Percentiles rank a stretch among this genome's conserved stretches.
Conservation (phyloP, 257 asterid species). For the Thymus quinquecostatus region DNA sequence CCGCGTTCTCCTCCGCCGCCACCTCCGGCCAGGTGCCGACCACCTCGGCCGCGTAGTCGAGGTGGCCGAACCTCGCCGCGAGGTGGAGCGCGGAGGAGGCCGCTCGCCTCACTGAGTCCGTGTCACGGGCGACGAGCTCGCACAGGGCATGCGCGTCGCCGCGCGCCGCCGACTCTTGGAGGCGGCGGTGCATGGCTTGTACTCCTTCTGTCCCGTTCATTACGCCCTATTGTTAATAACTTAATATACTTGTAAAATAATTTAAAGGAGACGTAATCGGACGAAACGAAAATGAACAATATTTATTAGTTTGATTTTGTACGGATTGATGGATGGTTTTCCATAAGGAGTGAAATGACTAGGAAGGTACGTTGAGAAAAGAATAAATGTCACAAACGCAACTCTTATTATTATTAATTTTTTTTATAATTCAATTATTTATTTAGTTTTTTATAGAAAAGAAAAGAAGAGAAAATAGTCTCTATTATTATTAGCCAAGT, state of each 20-base stretch:
- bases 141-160: constrained; percentile 35
- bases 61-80: constrained; percentile 49
- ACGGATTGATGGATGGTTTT: not conserved
- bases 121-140: constrained; percentile 30
- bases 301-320: not conserved
- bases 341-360: constrained; percentile 3
- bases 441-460: too few relatives aligned
- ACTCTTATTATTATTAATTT: not conserved
- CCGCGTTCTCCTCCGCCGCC: constrained; percentile 44
- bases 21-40: constrained; percentile 37
- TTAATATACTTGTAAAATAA: too few relatives aligned
- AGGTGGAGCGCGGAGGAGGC: constrained; percentile 40
- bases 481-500: too few relatives aligned
- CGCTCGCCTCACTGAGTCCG: constrained; percentile 15
- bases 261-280: too few relatives aligned
- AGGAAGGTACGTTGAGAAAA: constrained; percentile 17
- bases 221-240: too few relatives aligned
- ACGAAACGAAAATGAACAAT: too few relatives aligned
- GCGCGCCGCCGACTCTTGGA: constrained; percentile 34
- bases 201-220: too few relatives aligned
- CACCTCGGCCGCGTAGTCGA: constrained; percentile 34
- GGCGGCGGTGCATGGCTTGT: constrained; percentile 46
- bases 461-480: too few relatives aligned
- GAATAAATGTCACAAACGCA: not conserved
- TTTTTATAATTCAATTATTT: not conserved